Evolutionary conservation across 805 yeast species (phyloP).

Genomic region (Hanseniaspora clermontiae): DNA sequence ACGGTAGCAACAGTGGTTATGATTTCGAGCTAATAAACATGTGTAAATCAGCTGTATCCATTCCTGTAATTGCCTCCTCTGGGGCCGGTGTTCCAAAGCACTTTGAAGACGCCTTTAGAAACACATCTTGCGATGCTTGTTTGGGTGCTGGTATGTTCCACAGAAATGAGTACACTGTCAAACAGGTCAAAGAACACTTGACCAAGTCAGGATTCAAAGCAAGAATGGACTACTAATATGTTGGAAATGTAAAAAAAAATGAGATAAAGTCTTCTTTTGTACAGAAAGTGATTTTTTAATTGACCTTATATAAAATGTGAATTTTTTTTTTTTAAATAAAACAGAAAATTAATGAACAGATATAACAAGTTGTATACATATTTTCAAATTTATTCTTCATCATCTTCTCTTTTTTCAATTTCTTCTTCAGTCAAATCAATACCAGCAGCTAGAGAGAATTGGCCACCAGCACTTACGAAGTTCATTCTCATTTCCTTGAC

Average conservation of each 20-base stretch:
- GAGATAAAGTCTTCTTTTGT: background rate
- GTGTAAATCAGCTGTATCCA: constrained; percentile 59
- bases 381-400: constrained; percentile 31
- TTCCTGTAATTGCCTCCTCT: constrained; percentile 94
- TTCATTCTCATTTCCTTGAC: constrained; percentile 64
- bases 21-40: constrained; percentile 75
- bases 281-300: background rate
- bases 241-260: too few relatives aligned
- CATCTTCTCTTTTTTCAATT: constrained; percentile 35
- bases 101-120: constrained; percentile 72
- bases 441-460: constrained; percentile 85
- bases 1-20: constrained; percentile 90
- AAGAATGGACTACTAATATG: constrained; percentile 39
- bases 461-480: constrained; percentile 88
- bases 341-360: background rate
- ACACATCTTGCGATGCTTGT: constrained; percentile 87
- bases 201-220: constrained; percentile 51
- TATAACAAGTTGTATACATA: background rate
- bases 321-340: background rate
- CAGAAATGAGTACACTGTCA: constrained; percentile 81
- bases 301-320: background rate
- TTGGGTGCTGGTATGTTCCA: constrained; percentile 98
- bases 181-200: constrained; percentile 64
- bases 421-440: constrained; percentile 32
- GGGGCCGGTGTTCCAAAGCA: constrained; percentile 95